Percentiles rank a stretch among this genome's conserved stretches.
Evolutionary conservation across 78 protist species (phyloP).

Genomic region (Pigoraptor vietnamica): DNA sequence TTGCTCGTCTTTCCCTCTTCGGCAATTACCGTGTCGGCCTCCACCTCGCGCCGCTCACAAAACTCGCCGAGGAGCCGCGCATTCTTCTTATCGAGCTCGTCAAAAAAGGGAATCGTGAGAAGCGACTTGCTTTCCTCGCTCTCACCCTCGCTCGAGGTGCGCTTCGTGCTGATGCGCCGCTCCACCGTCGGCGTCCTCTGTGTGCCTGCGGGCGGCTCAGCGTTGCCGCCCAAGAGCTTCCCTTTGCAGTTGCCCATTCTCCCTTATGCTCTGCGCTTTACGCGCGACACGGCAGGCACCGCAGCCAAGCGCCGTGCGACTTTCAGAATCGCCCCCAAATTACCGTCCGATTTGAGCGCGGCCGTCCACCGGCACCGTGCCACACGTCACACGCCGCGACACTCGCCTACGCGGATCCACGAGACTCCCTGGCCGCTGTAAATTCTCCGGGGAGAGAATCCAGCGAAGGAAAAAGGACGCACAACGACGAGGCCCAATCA

Average conservation of each 20-base stretch:
- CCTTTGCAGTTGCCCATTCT: background rate
- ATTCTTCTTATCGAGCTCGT: background rate
- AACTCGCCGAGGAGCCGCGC: background rate
- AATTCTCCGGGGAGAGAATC: too few species aligned
- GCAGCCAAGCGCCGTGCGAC: too few species aligned
- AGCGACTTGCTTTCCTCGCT: background rate
- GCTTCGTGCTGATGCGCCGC: background rate
- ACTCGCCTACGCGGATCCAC: too few species aligned
- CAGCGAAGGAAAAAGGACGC: too few species aligned
- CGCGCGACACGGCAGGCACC: too few species aligned
- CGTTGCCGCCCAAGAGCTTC: background rate
- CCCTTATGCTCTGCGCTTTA: too few species aligned
- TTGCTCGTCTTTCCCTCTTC: background rate
- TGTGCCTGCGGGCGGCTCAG: background rate
- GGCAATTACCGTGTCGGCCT: background rate
- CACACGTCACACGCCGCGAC: too few species aligned
- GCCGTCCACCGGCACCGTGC: too few species aligned
- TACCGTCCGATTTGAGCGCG: too few species aligned
- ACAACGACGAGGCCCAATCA: too few species aligned
- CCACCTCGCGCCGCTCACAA: background rate
- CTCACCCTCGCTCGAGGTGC: background rate
- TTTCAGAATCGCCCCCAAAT: too few species aligned
- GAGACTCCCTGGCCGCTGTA: too few species aligned
- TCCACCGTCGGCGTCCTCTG: background rate
- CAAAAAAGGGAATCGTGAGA: background rate